phyloP scores from a whole-genome alignment of 176 grass and related monocot genomes.

The Triticum urartu region DNA sequence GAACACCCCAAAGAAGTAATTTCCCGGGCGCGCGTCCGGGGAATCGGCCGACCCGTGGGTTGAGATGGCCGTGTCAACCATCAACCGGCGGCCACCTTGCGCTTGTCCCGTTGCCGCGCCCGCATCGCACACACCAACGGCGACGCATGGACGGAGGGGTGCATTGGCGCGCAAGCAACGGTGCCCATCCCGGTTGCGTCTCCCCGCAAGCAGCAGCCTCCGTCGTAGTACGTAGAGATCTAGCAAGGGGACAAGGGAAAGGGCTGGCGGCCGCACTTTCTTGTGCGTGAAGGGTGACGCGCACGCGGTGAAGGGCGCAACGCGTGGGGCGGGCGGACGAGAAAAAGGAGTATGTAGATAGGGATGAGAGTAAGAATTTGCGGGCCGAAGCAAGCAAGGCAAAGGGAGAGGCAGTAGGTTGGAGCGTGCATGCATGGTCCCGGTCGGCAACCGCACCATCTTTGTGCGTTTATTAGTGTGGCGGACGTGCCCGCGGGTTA shows the following conservation, averaged over 20 bases:
- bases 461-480: slow-evolving; percentile 11
- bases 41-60: neutral
- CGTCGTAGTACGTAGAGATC: neutral
- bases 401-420: neutral
- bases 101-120: slow-evolving; percentile 35
- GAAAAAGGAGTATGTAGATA: neutral
- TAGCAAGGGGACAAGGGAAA: slow-evolving; percentile 25
- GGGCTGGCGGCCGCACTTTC: neutral
- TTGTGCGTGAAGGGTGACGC: neutral
- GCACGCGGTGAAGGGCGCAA: neutral
- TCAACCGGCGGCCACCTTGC: slow-evolving; percentile 29
- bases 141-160: neutral
- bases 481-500: slow-evolving; percentile 16
- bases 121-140: neutral
- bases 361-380: neutral
- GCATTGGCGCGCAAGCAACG: slow-evolving; percentile 35
- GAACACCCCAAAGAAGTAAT: neutral
- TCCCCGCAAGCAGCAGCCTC: neutral
- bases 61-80: slow-evolving; percentile 41
- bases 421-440: neutral
- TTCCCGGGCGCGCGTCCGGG: neutral
- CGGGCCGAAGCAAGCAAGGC: slow-evolving; percentile 25
- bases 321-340: neutral
- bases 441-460: slow-evolving; percentile 5
- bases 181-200: neutral